Conservation (phyloP, 305 asterid species). For the Fraxinus ornus region DNA sequence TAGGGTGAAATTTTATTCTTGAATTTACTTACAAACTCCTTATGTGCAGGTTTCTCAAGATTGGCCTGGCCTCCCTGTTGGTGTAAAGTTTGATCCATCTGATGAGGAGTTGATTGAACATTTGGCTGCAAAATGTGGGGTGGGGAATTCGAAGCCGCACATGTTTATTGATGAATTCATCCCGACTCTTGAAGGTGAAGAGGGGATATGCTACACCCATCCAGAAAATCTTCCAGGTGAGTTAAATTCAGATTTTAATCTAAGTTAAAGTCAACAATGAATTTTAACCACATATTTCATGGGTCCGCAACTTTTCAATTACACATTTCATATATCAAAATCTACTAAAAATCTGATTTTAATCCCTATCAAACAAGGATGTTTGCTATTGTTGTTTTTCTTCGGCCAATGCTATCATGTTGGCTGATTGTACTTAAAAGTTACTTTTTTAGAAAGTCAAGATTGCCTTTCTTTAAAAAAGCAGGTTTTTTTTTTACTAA, state of each 20-base stretch:
- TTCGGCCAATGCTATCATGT: background rate
- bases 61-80: conserved; percentile 85
- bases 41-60: conserved; percentile 52
- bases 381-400: background rate
- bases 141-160: conserved; percentile 52
- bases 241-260: conserved; percentile 6
- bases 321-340: too few relatives aligned
- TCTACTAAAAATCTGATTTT: too few relatives aligned
- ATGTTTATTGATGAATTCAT: conserved; percentile 71
- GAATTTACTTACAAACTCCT: background rate
- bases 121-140: conserved; percentile 75
- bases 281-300: too few relatives aligned
- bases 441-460: background rate
- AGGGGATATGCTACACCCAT: conserved; percentile 84
- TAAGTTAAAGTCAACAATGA: too few relatives aligned
- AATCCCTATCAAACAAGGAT: background rate
- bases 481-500: background rate
- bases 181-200: conserved; percentile 65
- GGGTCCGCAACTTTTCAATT: too few relatives aligned
- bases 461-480: background rate
- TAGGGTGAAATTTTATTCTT: background rate
- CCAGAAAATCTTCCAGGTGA: conserved; percentile 97
- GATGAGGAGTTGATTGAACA: conserved; percentile 74
- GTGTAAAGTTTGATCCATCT: conserved; percentile 88
- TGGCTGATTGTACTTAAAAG: background rate